These are phyloP conservation scores for Pogostemon cablin DNA, from an alignment of 257 asterid genomes.

Conservation along the genomic window DNA sequence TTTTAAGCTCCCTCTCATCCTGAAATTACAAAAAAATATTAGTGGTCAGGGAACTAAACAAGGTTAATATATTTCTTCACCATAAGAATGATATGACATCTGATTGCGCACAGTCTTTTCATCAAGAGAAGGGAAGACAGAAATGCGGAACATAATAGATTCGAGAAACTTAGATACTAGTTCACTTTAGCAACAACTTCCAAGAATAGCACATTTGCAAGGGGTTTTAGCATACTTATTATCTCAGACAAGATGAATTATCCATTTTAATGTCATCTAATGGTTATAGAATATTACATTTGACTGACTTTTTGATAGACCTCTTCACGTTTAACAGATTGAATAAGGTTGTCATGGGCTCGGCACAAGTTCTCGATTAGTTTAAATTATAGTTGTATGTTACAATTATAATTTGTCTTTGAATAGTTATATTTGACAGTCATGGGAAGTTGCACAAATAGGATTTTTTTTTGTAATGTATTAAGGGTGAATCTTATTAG, in stretches of 20 bases:
- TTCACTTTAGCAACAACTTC: background rate
- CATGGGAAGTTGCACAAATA: too few species aligned
- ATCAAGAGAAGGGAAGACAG: background rate
- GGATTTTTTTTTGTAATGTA: too few species aligned
- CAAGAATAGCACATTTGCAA: background rate
- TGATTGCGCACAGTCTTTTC: background rate
- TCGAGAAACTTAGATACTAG: background rate
- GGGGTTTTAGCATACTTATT: background rate
- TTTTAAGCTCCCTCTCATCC: conserved; percentile 90
- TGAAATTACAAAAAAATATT: conserved; percentile 39
- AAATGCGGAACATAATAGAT: background rate
- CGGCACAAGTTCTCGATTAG: too few species aligned
- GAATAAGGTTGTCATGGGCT: too few species aligned
- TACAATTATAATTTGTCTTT: too few species aligned
- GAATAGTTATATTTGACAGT: too few species aligned
- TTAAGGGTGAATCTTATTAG: too few species aligned
- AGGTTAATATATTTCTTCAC: background rate
- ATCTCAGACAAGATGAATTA: background rate
- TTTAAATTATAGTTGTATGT: too few species aligned
- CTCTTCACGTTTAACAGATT: too few species aligned
- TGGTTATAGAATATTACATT: background rate
- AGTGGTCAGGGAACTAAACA: conserved; percentile 8
- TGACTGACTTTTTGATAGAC: background rate
- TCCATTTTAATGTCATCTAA: background rate
- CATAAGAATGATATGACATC: background rate